These are phyloP conservation scores for Salvia splendens DNA, from an alignment of 257 asterid species.

Conservation along the genomic window DNA sequence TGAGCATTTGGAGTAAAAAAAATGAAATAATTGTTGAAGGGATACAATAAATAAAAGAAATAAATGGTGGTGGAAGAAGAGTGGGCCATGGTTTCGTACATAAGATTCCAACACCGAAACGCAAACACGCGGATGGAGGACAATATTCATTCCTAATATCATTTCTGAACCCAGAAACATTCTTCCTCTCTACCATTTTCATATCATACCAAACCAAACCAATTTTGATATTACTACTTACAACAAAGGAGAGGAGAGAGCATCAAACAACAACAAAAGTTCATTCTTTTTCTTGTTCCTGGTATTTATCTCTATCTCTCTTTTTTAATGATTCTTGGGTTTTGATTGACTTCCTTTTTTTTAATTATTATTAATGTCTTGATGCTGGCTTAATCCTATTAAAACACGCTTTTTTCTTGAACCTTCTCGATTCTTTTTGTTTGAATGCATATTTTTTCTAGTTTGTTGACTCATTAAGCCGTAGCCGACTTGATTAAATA, in stretches of 20 bases:
- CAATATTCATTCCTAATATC: conserved; percentile 17
- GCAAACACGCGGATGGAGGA: conserved; percentile 22
- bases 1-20: background rate
- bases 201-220: too few relatives aligned
- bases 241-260: background rate
- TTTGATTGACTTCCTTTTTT: background rate
- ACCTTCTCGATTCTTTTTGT: conserved; percentile 22
- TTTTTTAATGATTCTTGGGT: background rate
- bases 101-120: conserved; percentile 16
- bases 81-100: conserved; percentile 31
- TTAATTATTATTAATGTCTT: background rate
- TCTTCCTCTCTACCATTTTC: background rate
- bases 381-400: background rate
- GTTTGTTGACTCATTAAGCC: conserved; percentile 20
- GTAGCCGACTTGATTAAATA: background rate
- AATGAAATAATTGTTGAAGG: conserved; percentile 7
- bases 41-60: background rate
- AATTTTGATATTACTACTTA: too few relatives aligned
- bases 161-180: background rate
- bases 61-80: conserved; percentile 27
- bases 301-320: conserved; percentile 17
- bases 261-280: conserved; percentile 2
- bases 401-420: background rate
- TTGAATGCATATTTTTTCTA: conserved; percentile 15
- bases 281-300: conserved; percentile 1